Percentiles rank a stretch among this genome's conserved stretches.
These are phyloP conservation scores for Crithidia expoeki DNA, from an alignment of 208 protist genomes.

Conservation along the genomic window DNA sequence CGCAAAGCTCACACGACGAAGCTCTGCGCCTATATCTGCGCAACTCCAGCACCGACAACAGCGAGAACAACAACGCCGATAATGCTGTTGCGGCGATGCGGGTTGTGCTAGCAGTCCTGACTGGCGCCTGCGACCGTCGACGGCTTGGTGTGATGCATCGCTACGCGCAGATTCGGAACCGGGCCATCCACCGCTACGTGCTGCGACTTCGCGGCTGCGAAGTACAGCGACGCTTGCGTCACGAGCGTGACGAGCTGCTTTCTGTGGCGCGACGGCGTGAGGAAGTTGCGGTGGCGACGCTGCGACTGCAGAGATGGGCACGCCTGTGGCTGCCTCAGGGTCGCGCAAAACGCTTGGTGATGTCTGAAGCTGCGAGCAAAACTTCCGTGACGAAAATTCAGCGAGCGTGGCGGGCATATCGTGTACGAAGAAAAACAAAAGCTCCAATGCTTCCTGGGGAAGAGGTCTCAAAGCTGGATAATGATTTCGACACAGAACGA, in stretches of 20 bases:
- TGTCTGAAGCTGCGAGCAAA: constrained; percentile 19
- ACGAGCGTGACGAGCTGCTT: constrained; percentile 19
- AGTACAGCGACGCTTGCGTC: constrained; percentile 30
- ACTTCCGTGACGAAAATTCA: constrained; percentile 61
- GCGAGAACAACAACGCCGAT: too few species aligned
- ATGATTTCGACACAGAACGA: too few species aligned
- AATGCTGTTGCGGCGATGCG: constrained; percentile 30
- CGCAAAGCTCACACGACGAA: constrained; percentile 34
- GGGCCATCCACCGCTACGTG: constrained; percentile 45
- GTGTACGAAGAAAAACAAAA: constrained; percentile 26
- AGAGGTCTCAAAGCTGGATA: too few species aligned
- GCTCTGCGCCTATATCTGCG: constrained; percentile 21
- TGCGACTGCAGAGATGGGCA: constrained; percentile 51
- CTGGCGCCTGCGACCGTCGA: constrained; percentile 45
- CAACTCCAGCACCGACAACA: constrained; percentile 1
- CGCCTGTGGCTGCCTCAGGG: constrained; percentile 44
- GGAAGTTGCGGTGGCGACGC: constrained; percentile 55
- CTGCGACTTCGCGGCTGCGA: constrained; percentile 34
- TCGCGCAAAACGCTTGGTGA: background rate
- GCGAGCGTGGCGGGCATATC: constrained; percentile 51
- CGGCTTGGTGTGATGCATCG: constrained; percentile 22
- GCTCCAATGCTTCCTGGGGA: too few species aligned
- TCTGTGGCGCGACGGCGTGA: constrained; percentile 45
- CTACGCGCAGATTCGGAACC: constrained; percentile 27
- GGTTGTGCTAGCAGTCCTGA: constrained; percentile 55